phyloP scores from a whole-genome alignment of 2,329 filamentous ascomycete genomes.

The Didymella lethalis region DNA sequence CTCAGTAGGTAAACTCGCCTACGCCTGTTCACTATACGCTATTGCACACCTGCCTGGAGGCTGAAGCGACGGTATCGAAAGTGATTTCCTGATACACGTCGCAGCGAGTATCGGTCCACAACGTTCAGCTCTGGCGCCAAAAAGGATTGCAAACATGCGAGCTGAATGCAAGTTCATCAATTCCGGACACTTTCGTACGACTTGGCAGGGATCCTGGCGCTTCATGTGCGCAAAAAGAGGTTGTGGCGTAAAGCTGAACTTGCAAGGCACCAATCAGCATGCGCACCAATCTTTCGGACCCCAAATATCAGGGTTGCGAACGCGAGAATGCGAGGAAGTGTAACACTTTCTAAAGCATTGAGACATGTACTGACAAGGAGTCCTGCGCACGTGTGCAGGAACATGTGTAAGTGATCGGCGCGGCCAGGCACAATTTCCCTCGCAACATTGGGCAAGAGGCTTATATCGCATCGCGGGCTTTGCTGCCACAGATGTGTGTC shows the following conservation, averaged over 20 bases:
- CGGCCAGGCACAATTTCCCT: not conserved
- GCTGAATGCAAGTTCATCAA: conserved; percentile 10
- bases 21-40: not conserved
- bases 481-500: not conserved
- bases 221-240: conserved; percentile 11
- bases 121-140: conserved; percentile 17
- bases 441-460: not conserved
- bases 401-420: not conserved
- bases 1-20: not conserved
- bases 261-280: conserved; percentile 20
- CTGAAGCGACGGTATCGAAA: conserved; percentile 5
- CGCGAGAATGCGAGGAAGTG: conserved; percentile 7
- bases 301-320: not conserved
- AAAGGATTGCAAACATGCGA: not conserved
- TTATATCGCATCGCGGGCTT: not conserved
- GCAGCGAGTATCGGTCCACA: not conserved
- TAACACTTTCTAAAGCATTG: not conserved
- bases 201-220: conserved; percentile 10
- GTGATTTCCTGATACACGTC: conserved; percentile 14
- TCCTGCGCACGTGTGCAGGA: not conserved
- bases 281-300: not conserved
- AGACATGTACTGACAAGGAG: not conserved
- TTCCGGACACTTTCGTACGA: conserved; percentile 12
- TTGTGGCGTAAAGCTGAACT: conserved; percentile 37
- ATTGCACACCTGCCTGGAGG: conserved; percentile 6